Conservation (phyloP, 2,329 filamentous ascomycete species). For the Neonectria coccinea region DNA sequence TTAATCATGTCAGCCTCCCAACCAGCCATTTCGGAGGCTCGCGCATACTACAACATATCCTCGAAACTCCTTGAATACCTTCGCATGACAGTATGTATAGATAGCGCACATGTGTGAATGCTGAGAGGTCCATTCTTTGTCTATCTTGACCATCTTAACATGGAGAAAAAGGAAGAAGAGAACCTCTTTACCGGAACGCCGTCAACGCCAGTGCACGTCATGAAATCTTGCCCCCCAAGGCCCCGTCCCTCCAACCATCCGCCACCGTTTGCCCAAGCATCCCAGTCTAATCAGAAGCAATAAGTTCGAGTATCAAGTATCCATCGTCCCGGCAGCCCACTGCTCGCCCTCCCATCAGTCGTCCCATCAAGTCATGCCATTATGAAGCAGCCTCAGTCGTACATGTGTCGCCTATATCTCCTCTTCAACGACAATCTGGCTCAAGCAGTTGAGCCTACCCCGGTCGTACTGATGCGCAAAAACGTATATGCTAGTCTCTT, state of each 20-base stretch:
- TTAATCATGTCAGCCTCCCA: neutral
- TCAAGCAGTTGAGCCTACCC: slow-evolving; percentile 8
- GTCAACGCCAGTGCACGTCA: slow-evolving; percentile 39
- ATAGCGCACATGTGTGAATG: neutral
- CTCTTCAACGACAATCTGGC: slow-evolving; percentile 14
- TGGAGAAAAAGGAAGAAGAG: neutral
- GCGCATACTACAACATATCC: neutral
- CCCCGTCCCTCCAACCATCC: slow-evolving; percentile 31
- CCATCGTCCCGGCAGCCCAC: slow-evolving; percentile 35
- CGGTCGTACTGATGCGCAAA: neutral
- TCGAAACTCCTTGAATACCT: neutral
- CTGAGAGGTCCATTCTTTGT: slow-evolving; percentile 31
- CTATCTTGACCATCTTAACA: slow-evolving; percentile 28
- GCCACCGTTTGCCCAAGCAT: slow-evolving; percentile 38
- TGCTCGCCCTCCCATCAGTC: slow-evolving; percentile 36
- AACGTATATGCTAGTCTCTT: neutral
- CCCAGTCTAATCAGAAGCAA: slow-evolving; percentile 38
- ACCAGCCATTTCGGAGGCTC: neutral
- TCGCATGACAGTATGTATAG: neutral
- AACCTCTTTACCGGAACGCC: slow-evolving; percentile 39
- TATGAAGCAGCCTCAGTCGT: slow-evolving; percentile 34
- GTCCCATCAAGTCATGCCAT: slow-evolving; percentile 37
- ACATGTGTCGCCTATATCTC: slow-evolving; percentile 23
- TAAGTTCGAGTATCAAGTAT: slow-evolving; percentile 20
- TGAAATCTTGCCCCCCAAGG: slow-evolving; percentile 16